Evolutionary conservation across 805 yeast species (phyloP).

Genomic region (Sugiyamaella americana): DNA sequence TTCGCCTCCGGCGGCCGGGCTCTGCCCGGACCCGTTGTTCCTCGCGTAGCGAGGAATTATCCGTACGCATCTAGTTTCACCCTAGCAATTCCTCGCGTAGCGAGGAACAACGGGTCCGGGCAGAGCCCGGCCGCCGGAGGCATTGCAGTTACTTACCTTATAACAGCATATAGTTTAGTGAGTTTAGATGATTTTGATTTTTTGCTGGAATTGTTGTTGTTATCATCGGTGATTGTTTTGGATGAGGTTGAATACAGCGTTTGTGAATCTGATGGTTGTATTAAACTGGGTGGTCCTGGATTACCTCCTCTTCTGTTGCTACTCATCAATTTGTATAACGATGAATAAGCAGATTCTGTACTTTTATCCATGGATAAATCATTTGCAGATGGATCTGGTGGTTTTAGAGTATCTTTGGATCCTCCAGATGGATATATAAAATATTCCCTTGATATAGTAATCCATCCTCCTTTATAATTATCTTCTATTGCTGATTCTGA

Average conservation of each 20-base stretch:
- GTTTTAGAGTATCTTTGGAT: slow-evolving; percentile 30
- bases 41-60: no score
- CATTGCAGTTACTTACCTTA: slow-evolving; percentile 47
- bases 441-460: slow-evolving; percentile 76
- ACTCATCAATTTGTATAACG: slow-evolving; percentile 53
- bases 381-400: slow-evolving; percentile 27
- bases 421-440: slow-evolving; percentile 42
- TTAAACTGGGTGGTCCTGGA: neutral
- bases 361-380: slow-evolving; percentile 28
- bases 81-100: no score
- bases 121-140: neutral
- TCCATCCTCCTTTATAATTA: slow-evolving; percentile 72
- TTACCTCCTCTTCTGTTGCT: slow-evolving; percentile 19
- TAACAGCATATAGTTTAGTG: slow-evolving; percentile 36
- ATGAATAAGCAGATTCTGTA: slow-evolving; percentile 51
- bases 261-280: neutral
- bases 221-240: neutral
- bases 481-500: no score
- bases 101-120: neutral
- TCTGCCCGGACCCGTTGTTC: neutral
- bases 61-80: no score
- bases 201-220: neutral
- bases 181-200: slow-evolving; percentile 27
- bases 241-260: neutral
- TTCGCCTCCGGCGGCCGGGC: no score